Percentiles rank a stretch among this genome's conserved stretches.
phyloP scores from a whole-genome alignment of 768 basidiomycete species.

The Cystobasidium onofrii region DNA sequence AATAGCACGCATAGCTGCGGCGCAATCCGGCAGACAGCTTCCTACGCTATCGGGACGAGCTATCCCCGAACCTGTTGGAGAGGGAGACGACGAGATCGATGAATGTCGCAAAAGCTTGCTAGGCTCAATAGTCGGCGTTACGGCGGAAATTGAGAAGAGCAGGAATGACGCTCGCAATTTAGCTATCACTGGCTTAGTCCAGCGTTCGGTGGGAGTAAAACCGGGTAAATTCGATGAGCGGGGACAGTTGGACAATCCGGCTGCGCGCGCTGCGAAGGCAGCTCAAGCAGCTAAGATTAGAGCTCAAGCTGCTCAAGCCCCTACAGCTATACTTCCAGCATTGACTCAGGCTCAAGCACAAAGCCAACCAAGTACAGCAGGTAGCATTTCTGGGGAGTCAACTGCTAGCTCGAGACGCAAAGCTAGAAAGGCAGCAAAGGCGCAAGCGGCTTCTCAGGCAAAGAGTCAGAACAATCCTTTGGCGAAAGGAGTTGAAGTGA shows the following conservation, averaged over 20 bases:
- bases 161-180: background rate
- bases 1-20: constrained; percentile 21
- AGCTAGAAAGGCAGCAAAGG: background rate
- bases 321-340: background rate
- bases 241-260: background rate
- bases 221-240: background rate
- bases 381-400: background rate
- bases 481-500: background rate
- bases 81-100: background rate
- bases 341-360: background rate
- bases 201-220: background rate
- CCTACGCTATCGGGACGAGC: constrained; percentile 20
- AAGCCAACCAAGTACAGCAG: background rate
- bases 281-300: background rate
- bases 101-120: constrained; percentile 29
- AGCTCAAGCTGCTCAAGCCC: background rate
- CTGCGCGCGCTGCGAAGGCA: background rate
- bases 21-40: constrained; percentile 14
- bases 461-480: background rate
- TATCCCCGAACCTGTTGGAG: constrained; percentile 7
- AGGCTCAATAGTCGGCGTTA: constrained; percentile 16
- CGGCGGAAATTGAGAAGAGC: constrained; percentile 18
- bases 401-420: background rate
- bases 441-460: background rate
- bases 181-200: background rate